Base-by-base conservation (phyloP, 1,284 basidiomycete genomes). In the Papiliotrema terrestris region DNA sequence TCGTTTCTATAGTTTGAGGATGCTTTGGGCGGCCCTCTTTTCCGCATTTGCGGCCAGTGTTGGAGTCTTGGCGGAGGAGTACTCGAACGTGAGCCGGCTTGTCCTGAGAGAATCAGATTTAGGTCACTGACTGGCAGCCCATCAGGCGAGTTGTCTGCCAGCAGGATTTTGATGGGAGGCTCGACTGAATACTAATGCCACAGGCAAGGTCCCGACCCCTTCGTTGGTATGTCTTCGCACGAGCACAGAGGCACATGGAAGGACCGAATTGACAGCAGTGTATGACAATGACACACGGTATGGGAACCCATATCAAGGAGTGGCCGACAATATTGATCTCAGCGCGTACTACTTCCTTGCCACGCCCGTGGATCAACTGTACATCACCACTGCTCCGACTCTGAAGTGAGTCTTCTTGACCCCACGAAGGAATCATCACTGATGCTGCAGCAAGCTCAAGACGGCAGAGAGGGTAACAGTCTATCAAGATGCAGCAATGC, bases 281-380 rank as follows among this genome's bases (percentile, higher is more conserved):
- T 51, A 38, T 37, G 49, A 51, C 35, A 41, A 51, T 29, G 4
- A 9, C 14, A 51, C 49, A 13, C 17, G 29, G 41, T 43, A 6
- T 17, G 25, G n/a, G n/a, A n/a, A n/a, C n/a, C n/a, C n/a, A n/a
- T n/a, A n/a, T n/a, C n/a, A n/a, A n/a, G 22, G 19, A 19, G 22
- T 3, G 19, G 19, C 17, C 44, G 44, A 8, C 8, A 45, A 9
- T 14, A 37, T 35, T 49, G 19, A 38, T 26, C 8, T 2, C n/a
- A 51, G 49, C 22, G 49, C 49, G 4, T 60, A 60, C 45, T 54
- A 57, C 14, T 56, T 60, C 47, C 52, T 58, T 54, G 54, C 51
- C 29, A 63, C 59, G 5, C 55, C 46, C 2, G 56, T 46, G 4
- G 22, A 50, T 15, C 48, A 42, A 19, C 46, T 63, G 22, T 23